These are phyloP conservation scores for Beauveria pseudobassiana DNA, from an alignment of 2,329 filamentous ascomycete genomes.

Conservation along the genomic window DNA sequence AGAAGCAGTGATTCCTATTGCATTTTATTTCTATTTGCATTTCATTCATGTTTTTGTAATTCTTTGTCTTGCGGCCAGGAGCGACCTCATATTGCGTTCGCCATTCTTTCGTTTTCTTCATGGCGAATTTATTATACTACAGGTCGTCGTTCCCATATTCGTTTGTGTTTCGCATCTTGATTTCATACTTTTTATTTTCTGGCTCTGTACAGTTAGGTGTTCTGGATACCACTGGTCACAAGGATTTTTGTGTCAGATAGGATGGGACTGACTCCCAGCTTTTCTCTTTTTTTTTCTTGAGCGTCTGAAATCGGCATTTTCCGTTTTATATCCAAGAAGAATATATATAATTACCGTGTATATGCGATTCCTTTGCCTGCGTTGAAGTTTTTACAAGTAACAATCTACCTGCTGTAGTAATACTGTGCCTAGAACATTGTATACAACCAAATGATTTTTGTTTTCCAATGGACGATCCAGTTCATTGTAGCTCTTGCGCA, in stretches of 20 bases:
- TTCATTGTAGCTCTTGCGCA: no score
- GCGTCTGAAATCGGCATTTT: not conserved
- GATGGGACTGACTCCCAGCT: not conserved
- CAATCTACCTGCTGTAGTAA: no score
- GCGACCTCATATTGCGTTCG: not conserved
- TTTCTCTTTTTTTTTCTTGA: not conserved
- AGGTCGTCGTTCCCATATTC: constrained; percentile 8
- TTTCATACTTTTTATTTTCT: constrained; percentile 3
- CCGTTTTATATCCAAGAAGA: not conserved
- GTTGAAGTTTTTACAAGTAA: no score
- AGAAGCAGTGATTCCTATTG: not conserved
- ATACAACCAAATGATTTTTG: no score
- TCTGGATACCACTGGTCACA: constrained; percentile 25
- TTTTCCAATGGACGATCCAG: no score
- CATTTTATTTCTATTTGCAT: not conserved
- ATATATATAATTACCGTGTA: not conserved
- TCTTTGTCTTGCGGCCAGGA: not conserved
- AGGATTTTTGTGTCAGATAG: not conserved
- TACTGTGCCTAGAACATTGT: no score
- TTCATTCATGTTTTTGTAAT: not conserved
- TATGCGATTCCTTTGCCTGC: no score
- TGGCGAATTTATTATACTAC: not conserved
- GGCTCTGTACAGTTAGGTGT: constrained; percentile 25
- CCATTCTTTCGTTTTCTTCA: constrained; percentile 5
- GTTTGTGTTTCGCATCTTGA: constrained; percentile 6